A percentile compares a stretch with the other conserved stretches of the same genome.
Evolutionary conservation across 2,329 filamentous ascomycete species (phyloP).

Genomic region (Cladosporium austrohemisphaericum): DNA sequence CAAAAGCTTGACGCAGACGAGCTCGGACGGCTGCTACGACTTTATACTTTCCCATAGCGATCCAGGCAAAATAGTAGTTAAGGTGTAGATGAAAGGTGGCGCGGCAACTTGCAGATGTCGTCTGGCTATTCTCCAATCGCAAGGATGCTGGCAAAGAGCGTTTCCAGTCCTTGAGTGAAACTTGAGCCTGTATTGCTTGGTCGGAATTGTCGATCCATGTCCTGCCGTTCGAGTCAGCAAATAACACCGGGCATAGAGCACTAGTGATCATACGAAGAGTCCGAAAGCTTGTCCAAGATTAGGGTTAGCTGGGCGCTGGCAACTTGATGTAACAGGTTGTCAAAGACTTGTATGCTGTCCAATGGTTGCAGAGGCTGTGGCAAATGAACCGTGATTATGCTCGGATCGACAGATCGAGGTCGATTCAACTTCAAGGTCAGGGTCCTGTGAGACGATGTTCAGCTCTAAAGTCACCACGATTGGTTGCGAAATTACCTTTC

Average conservation of each 20-base stretch:
- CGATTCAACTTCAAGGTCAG: slow-evolving; percentile 12
- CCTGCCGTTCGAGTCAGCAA: background rate
- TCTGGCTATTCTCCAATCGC: background rate
- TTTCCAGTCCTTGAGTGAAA: slow-evolving; percentile 8
- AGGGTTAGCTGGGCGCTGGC: slow-evolving; percentile 7
- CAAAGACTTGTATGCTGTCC: slow-evolving; percentile 2
- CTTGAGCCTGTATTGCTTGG: background rate
- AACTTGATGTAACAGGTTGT: slow-evolving; percentile 7
- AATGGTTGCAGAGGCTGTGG: background rate
- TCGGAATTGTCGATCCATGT: background rate
- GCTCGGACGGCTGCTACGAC: slow-evolving; percentile 3
- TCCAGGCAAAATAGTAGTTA: slow-evolving; percentile 13
- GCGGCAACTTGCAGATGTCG: background rate
- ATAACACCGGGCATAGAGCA: background rate
- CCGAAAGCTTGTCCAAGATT: slow-evolving; percentile 2
- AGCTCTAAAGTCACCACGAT: background rate
- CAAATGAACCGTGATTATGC: background rate
- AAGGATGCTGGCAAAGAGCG: background rate
- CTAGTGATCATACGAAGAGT: background rate
- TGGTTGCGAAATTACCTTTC: slow-evolving; percentile 12
- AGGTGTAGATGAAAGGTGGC: slow-evolving; percentile 10
- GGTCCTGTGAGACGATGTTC: background rate
- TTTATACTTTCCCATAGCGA: slow-evolving; percentile 9
- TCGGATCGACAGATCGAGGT: slow-evolving; percentile 7
- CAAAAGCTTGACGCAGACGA: background rate